phyloP scores from a whole-genome alignment of 139 green algal genomes.

The Astrephomene gubernaculifera region DNA sequence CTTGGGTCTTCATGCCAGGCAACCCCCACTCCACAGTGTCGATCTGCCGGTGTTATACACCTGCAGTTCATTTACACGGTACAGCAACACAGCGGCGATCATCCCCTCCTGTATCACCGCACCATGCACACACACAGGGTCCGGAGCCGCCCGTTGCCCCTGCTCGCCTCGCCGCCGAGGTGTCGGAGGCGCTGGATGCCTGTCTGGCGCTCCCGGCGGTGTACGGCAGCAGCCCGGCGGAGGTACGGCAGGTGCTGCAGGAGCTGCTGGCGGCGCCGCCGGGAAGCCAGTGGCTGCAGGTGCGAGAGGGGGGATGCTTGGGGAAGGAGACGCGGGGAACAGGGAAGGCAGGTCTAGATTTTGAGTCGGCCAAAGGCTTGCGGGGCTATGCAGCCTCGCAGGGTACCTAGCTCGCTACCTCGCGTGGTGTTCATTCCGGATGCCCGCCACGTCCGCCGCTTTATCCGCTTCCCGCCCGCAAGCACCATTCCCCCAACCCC shows the following conservation, averaged over 20 bases:
- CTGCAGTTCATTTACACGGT: too few relatives aligned
- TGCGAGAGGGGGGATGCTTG: neutral
- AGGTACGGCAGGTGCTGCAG: neutral
- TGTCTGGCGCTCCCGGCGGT: neutral
- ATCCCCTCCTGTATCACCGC: neutral
- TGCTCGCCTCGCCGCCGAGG: slow-evolving; percentile 22
- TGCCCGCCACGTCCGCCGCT: neutral
- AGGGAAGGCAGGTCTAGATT: neutral
- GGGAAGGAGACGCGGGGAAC: neutral
- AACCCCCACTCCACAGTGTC: neutral
- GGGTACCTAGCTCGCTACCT: neutral
- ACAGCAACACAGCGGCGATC: neutral
- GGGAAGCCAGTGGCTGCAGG: slow-evolving; percentile 28
- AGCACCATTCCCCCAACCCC: neutral
- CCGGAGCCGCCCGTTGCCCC: neutral
- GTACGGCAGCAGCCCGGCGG: neutral
- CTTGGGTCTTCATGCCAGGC: too few relatives aligned
- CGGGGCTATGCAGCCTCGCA: neutral
- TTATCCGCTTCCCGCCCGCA: neutral
- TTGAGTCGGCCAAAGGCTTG: neutral
- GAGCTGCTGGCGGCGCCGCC: slow-evolving; percentile 7
- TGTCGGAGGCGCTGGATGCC: slow-evolving; percentile 26
- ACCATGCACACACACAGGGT: neutral
- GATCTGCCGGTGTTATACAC: too few relatives aligned
- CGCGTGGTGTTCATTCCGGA: neutral